Conservation (phyloP, 1,284 basidiomycete genomes). For the Boletus smithii region DNA sequence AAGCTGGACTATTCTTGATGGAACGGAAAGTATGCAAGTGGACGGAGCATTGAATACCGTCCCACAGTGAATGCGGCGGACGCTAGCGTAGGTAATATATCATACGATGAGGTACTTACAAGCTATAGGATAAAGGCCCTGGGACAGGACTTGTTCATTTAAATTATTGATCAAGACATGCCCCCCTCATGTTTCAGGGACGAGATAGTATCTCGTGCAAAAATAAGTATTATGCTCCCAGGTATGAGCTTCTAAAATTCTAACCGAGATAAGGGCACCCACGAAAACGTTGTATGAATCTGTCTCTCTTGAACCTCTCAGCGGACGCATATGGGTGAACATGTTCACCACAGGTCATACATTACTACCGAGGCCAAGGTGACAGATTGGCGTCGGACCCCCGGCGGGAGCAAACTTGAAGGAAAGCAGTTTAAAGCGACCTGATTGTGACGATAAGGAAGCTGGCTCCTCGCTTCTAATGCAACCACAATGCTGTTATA, state of each 20-base stretch:
- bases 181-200: too few species aligned
- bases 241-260: neutral
- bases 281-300: neutral
- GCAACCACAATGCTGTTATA: neutral
- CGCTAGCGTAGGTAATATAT: neutral
- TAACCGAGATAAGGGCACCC: conserved; percentile 12
- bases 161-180: neutral
- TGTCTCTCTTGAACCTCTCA: neutral
- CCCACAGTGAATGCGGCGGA: neutral
- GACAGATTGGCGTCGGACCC: neutral
- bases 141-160: neutral
- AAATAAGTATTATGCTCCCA: too few species aligned
- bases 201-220: too few species aligned
- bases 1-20: conserved; percentile 19
- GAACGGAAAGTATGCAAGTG: conserved; percentile 3
- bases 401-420: too few species aligned
- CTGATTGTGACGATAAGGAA: neutral
- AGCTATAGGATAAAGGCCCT: too few species aligned
- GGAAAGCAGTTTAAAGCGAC: too few species aligned
- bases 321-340: neutral
- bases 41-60: conserved; percentile 1
- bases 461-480: neutral
- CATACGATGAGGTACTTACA: neutral
- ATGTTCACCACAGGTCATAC: too few species aligned
- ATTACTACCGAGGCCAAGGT: too few species aligned